Conservation (phyloP, 2,329 filamentous ascomycete genomes). For the Arthrobotrys sinensis region DNA sequence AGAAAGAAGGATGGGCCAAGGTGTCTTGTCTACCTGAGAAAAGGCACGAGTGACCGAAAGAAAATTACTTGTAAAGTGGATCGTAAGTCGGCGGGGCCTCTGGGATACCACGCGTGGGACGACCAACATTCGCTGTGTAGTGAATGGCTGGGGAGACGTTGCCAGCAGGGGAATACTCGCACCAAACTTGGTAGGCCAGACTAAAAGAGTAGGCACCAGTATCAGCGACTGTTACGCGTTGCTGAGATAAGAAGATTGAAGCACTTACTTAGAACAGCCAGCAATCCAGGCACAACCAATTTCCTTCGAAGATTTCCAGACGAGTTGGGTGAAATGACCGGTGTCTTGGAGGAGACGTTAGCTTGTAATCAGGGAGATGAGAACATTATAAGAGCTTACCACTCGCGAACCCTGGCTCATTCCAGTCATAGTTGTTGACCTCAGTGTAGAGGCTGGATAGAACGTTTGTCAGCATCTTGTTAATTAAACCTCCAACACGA, state of each 20-base stretch:
- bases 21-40: background rate
- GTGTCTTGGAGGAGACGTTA: conserved; percentile 68
- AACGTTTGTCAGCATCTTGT: conserved; percentile 13
- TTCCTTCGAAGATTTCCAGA: conserved; percentile 77
- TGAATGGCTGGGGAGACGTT: conserved; percentile 44
- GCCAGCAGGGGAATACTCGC: conserved; percentile 48
- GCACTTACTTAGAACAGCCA: conserved; percentile 55
- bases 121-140: conserved; percentile 44
- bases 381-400: conserved; percentile 26
- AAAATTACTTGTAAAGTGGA: conserved; percentile 32
- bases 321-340: conserved; percentile 81
- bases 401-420: conserved; percentile 46
- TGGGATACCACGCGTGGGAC: conserved; percentile 27
- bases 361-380: background rate
- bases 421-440: conserved; percentile 52
- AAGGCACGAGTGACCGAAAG: background rate
- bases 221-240: background rate
- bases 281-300: conserved; percentile 72
- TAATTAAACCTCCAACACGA: conserved; percentile 26
- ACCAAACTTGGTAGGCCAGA: conserved; percentile 57
- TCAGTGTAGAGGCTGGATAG: conserved; percentile 47
- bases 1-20: background rate
- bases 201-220: background rate
- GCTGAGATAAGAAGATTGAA: background rate
- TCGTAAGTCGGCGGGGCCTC: conserved; percentile 55